phyloP scores from a whole-genome alignment of 2,329 filamentous ascomycete species.

The Blastomyces silverae region DNA sequence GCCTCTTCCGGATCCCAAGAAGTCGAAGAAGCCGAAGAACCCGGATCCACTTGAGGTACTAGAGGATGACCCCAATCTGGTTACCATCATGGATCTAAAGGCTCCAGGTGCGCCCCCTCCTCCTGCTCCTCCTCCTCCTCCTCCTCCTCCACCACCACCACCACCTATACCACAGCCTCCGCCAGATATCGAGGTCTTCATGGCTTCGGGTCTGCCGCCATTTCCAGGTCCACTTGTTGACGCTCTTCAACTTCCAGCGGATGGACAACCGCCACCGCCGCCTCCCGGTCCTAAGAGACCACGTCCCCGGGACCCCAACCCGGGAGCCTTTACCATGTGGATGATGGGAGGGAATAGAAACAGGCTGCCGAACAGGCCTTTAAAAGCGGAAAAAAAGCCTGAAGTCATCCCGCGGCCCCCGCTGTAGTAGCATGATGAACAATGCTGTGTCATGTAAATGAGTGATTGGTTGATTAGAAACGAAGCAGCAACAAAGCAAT shows the following conservation, averaged over 20 bases:
- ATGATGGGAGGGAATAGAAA: conserved; percentile 38
- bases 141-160: conserved; percentile 14
- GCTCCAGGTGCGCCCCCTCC: conserved; percentile 28
- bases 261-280: conserved; percentile 15
- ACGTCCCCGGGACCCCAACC: conserved; percentile 25
- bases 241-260: conserved; percentile 11
- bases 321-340: conserved; percentile 40
- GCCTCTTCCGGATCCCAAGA: conserved; percentile 52
- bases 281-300: conserved; percentile 31
- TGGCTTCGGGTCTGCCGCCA: conserved; percentile 13
- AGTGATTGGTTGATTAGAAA: background rate
- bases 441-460: conserved; percentile 31
- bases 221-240: conserved; percentile 21
- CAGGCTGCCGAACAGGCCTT: conserved; percentile 31
- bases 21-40: conserved; percentile 39
- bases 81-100: conserved; percentile 27
- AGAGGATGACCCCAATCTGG: conserved; percentile 19
- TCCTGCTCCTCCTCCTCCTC: conserved; percentile 13
- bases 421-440: conserved; percentile 27
- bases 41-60: conserved; percentile 33
- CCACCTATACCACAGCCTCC: conserved; percentile 21
- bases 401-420: conserved; percentile 26
- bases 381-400: conserved; percentile 45
- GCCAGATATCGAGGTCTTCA: conserved; percentile 13
- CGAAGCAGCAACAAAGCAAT: background rate